Base-by-base conservation (phyloP, 805 yeast species). In the Metschnikowia peoriensis region DNA sequence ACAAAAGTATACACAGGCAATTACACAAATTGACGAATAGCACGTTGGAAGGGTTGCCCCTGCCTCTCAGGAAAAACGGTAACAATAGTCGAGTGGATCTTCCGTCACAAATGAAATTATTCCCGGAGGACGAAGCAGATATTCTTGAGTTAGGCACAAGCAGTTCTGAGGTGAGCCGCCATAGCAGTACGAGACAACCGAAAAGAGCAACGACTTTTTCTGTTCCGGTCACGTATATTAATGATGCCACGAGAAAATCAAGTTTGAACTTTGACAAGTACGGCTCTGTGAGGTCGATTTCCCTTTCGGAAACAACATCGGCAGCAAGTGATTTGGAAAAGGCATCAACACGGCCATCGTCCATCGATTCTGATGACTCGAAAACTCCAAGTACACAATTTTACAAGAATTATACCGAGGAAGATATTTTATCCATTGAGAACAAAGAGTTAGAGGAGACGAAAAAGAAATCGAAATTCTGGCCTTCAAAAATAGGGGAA, bases 401-500 rank as follows among this genome's bases (percentile, higher is more conserved):
- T 40, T 58, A 70, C 63, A 41, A 50, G 44, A 57, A 64, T n/a
- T 68, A 53, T 52, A 55, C 75, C 15, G 83, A 78, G 51, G 68
- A 64, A n/a, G 75, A 75, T 42, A 67, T 83, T 8, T 60, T 81
- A 35, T 64, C 65, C 38, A 44, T 68, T 7, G 89, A 84, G 58
- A 72, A 78, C 47, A 78, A 72, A 3, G 68, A 69, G 38, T 70
- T 83, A 8, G 71, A 65, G 11, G 65, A 66, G 28, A 69, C 72
- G 34, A 67, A 66, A 45, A 58, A 58, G 1, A 58, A 59, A 1
- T 79, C 86, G 0, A 57, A 60, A 7, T 64, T 67, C 44, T 82
- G 83, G 78, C 86, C 86, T 0, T 55, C 53, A 22, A 76, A 72
- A 29, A 76, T 77, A 14, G 97, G 97, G 1, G 72, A 77, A 6